These are phyloP conservation scores for Acorus calamus DNA, from an alignment of 106 monocot species.

Conservation along the genomic window DNA sequence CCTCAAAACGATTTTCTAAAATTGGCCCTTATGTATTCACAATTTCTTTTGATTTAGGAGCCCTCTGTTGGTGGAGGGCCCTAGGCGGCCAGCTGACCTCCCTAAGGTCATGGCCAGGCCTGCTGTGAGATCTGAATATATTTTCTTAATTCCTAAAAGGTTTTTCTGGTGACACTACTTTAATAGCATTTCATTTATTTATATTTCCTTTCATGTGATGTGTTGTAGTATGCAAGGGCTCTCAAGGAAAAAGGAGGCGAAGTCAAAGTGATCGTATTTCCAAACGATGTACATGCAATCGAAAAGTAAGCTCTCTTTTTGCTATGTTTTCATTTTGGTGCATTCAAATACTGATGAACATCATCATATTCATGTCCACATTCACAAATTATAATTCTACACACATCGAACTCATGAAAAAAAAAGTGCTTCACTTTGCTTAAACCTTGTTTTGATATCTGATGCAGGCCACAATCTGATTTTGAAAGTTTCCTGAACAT, in stretches of 20 bases:
- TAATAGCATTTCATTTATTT: background rate
- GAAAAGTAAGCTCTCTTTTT: constrained; percentile 40
- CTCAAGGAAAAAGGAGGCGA: constrained; percentile 72
- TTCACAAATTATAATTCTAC: too few relatives aligned
- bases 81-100: too few relatives aligned
- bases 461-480: constrained; percentile 87
- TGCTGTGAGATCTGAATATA: too few relatives aligned
- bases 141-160: too few relatives aligned
- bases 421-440: background rate
- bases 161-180: too few relatives aligned
- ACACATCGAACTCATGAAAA: too few relatives aligned
- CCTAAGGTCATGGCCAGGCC: too few relatives aligned
- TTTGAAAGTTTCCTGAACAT: constrained; percentile 93
- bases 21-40: too few relatives aligned
- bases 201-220: background rate
- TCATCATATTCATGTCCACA: background rate
- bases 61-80: too few relatives aligned
- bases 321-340: background rate
- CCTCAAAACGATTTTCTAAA: too few relatives aligned
- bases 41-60: too few relatives aligned
- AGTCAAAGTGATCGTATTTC: constrained; percentile 85
- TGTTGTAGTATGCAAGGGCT: constrained; percentile 83
- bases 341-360: background rate
- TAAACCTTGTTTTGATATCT: constrained; percentile 5
- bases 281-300: constrained; percentile 74